Evolutionary conservation across 352 stramenopile genomes (phyloP).

Genomic region (Phytophthora sojae): DNA sequence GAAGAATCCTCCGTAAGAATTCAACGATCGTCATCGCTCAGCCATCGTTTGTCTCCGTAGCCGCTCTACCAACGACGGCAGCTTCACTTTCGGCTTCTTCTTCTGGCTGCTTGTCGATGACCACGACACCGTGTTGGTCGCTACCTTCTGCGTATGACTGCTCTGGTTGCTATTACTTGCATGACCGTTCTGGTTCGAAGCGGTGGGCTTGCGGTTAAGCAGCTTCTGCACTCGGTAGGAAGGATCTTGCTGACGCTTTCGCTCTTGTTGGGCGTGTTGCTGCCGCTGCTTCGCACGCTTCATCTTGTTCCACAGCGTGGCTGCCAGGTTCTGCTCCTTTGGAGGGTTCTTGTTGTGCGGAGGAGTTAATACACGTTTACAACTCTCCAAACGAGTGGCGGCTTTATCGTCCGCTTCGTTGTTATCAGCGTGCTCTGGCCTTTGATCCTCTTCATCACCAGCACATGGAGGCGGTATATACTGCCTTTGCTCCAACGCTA

Average conservation of each 20-base stretch:
- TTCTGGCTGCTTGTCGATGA: slow-evolving; percentile 48
- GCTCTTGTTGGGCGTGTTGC: slow-evolving; percentile 44
- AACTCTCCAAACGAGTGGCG: background rate
- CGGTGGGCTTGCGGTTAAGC: slow-evolving; percentile 37
- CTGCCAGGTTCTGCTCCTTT: slow-evolving; percentile 47
- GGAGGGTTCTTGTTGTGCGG: background rate
- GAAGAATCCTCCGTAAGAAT: background rate
- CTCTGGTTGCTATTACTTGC: slow-evolving; percentile 27
- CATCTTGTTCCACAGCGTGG: slow-evolving; percentile 76
- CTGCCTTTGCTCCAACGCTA: background rate
- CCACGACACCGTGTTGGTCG: slow-evolving; percentile 48
- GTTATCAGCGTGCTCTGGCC: slow-evolving; percentile 1
- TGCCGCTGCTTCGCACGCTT: slow-evolving; percentile 57
- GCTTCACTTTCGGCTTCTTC: slow-evolving; percentile 73
- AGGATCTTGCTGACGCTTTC: slow-evolving; percentile 53
- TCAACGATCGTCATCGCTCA: slow-evolving; percentile 37
- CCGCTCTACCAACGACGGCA: slow-evolving; percentile 78
- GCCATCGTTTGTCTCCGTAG: slow-evolving; percentile 73
- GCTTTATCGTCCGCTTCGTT: slow-evolving; percentile 12
- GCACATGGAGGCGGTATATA: background rate
- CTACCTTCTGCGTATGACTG: slow-evolving; percentile 5
- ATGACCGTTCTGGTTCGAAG: slow-evolving; percentile 12
- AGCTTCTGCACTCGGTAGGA: slow-evolving; percentile 67
- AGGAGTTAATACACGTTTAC: background rate
- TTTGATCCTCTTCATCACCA: slow-evolving; percentile 17